These are phyloP conservation scores for Neurospora sp. DNA, from an alignment of 495 filamentous ascomycete species.

Conservation along the genomic window DNA sequence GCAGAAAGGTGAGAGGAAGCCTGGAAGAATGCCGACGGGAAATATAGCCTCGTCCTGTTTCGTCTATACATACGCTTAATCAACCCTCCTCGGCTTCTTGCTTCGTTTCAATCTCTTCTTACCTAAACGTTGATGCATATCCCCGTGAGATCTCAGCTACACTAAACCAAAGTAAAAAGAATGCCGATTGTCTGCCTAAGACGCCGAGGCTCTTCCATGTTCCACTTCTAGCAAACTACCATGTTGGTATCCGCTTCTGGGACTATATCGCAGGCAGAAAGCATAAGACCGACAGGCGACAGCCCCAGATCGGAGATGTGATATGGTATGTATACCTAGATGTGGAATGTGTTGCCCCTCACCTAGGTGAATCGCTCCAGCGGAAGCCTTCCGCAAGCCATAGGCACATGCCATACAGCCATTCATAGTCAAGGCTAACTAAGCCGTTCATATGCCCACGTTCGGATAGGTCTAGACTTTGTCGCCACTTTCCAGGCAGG, in stretches of 20 bases:
- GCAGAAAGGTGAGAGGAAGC: not conserved
- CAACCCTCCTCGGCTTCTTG: not conserved
- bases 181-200: not conserved
- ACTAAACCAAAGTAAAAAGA: not conserved
- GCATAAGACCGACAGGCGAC: not conserved
- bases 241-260: not conserved
- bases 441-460: not conserved
- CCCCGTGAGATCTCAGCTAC: not conserved
- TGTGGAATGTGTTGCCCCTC: not conserved
- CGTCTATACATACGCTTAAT: not conserved
- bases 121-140: not conserved
- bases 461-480: not conserved
- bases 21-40: not conserved
- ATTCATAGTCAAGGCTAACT: not conserved
- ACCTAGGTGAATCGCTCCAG: not conserved
- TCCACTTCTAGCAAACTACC: not conserved
- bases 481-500: not conserved
- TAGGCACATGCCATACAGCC: not conserved
- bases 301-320: not conserved
- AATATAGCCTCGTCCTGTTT: not conserved
- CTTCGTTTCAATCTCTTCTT: not conserved
- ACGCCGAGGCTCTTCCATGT: not conserved
- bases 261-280: not conserved
- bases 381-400: not conserved
- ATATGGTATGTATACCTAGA: not conserved